A percentile compares a stretch with the other conserved stretches of the same genome.
phyloP scores from a whole-genome alignment of 2,329 filamentous ascomycete genomes.

The Cercospora nicotianae region DNA sequence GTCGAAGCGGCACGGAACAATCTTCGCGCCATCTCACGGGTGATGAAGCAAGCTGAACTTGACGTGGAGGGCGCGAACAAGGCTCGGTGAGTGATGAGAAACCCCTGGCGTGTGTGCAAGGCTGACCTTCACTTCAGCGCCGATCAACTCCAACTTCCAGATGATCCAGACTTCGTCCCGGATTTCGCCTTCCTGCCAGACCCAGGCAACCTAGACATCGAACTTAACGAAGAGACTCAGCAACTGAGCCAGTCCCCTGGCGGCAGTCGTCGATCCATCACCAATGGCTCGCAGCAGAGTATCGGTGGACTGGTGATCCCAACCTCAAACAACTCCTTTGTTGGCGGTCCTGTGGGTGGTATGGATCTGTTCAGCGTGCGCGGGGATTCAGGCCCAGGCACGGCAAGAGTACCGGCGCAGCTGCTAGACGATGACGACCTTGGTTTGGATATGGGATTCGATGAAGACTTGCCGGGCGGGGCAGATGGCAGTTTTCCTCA shows the following conservation, averaged over 20 bases:
- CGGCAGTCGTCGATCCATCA: constrained; percentile 28
- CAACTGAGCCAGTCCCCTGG: constrained; percentile 41
- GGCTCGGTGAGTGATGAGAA: constrained; percentile 58
- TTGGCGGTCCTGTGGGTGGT: constrained; percentile 41
- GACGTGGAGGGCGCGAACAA: constrained; percentile 68
- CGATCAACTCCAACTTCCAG: constrained; percentile 72
- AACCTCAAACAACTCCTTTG: constrained; percentile 40
- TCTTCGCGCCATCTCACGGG: constrained; percentile 67
- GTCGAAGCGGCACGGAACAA: constrained; percentile 71
- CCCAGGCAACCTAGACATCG: constrained; percentile 46
- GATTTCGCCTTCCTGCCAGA: constrained; percentile 63
- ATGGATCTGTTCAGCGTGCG: constrained; percentile 44
- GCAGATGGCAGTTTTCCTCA: constrained; percentile 15
- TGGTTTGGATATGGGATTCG: constrained; percentile 55
- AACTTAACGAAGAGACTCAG: constrained; percentile 49
- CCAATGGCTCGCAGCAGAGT: constrained; percentile 28
- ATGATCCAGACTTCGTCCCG: constrained; percentile 76
- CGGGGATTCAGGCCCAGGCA: constrained; percentile 45
- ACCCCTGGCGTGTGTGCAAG: background rate
- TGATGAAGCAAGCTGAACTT: constrained; percentile 59
- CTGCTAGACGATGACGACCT: constrained; percentile 31
- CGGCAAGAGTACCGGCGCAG: constrained; percentile 13
- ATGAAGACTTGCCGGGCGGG: constrained; percentile 42
- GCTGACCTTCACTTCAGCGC: constrained; percentile 52
- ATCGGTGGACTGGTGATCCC: constrained; percentile 53